Evolutionary conservation across 2,329 filamentous ascomycete genomes (phyloP), one percentile per base, ranked within the genome.

Genomic region (Exophiala spinifera): DNA sequence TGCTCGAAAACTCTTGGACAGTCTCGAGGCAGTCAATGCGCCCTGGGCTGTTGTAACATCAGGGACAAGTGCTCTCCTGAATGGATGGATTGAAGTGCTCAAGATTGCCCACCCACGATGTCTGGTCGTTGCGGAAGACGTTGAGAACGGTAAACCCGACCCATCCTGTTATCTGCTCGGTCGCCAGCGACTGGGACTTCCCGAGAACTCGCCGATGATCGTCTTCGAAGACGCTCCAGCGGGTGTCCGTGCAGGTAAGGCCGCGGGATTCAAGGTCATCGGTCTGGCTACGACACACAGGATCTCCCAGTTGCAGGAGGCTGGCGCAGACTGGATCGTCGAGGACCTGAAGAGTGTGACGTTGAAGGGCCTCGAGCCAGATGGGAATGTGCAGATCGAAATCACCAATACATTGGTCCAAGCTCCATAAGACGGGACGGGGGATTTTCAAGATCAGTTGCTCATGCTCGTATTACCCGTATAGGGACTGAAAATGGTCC

Each of bases 191-290:
- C 77, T 91, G 14, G 78, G 77, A 1, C 62, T 78, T 23, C 66
- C 68, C 19, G 68, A 76, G 17, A 76, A 74, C 31, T 67, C 68
- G 13, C 78, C 72, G 50, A 72, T 92, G 40, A 76, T 96, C 51
- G 91, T 96, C 46, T 74, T 96, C 34, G 91, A 96, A 73, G 91
- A 96, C 74, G 89, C 89, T 52, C 91, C 91, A 4, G 89, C 90
- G 6, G 91, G 91, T 4, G 89, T 96, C 66, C 79, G 75, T 61
- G 84, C 91, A 23, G 91, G 91, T 46, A 95, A 91, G 73, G 88
- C 83, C 1, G 91, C 91, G 8, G 91, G 90, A 1, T 96, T 88
- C 75, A 85, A 82, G 67, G 91, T 96, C 11, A 74, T 95, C 43
- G 91, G 85, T n/a, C 74, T 96, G 50, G 83, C 88, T 51, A 96